Evolutionary conservation across 345 rosid species (phyloP).

Genomic region (Psidium friedrichsthalianum): DNA sequence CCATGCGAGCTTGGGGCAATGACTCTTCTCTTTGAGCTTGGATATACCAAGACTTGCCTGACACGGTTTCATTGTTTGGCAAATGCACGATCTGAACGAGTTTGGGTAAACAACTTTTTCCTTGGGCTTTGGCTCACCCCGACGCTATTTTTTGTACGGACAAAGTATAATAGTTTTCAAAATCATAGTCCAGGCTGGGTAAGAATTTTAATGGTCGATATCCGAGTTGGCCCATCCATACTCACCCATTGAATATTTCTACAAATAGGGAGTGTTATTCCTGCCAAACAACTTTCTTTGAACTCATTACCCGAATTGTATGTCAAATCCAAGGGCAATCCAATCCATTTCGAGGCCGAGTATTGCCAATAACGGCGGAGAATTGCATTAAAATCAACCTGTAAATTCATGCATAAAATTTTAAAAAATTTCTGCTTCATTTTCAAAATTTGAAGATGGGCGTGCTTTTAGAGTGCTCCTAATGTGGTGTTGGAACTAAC

Average conservation of each 20-base stretch:
- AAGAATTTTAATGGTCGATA: not conserved
- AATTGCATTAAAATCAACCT: not conserved
- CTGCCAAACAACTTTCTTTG: not conserved
- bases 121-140: not conserved
- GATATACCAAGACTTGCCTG: not conserved
- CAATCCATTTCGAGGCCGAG: not conserved
- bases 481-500: too few relatives aligned
- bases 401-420: too few relatives aligned
- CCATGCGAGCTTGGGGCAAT: not conserved
- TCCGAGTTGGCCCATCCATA: not conserved
- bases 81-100: not conserved
- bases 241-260: too few relatives aligned
- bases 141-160: not conserved
- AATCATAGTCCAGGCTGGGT: not conserved
- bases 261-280: not conserved
- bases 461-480: too few relatives aligned
- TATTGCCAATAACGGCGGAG: not conserved
- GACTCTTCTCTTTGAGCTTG: not conserved
- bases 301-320: not conserved
- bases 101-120: not conserved
- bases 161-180: not conserved
- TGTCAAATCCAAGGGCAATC: not conserved
- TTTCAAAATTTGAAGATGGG: too few relatives aligned
- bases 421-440: too few relatives aligned
- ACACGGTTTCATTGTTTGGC: not conserved